A percentile compares a stretch with the other conserved stretches of the same genome.
phyloP scores from a whole-genome alignment of 1,284 basidiomycete species.

The Sporisorium reilianum region DNA sequence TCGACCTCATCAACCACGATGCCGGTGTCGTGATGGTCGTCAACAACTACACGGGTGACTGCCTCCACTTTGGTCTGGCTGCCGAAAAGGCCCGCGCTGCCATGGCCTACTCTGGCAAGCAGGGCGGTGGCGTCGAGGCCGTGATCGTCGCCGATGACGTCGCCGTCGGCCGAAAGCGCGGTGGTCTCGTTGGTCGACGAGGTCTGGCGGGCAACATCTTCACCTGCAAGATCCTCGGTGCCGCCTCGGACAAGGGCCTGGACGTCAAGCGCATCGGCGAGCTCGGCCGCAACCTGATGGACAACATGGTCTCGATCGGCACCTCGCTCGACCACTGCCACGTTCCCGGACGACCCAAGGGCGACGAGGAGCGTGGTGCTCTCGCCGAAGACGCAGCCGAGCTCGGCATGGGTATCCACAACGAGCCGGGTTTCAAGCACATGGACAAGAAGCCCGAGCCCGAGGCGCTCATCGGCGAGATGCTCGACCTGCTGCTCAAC shows the following conservation, averaged over 20 bases:
- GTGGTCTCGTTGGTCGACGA: conserved; percentile 72
- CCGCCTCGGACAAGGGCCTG: conserved; percentile 61
- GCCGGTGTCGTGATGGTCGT: conserved; percentile 69
- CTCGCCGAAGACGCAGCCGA: conserved; percentile 71
- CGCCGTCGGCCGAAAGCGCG: conserved; percentile 71
- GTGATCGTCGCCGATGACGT: conserved; percentile 73
- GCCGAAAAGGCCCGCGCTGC: conserved; percentile 67
- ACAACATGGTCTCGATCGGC: conserved; percentile 73
- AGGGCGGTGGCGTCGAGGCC: conserved; percentile 71
- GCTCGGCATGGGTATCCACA: conserved; percentile 75
- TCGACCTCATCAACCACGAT: conserved; percentile 71
- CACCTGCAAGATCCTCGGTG: conserved; percentile 67
- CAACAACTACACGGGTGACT: conserved; percentile 72
- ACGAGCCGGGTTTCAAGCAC: conserved; percentile 74
- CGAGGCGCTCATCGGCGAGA: conserved; percentile 58
- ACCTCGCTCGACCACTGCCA: conserved; percentile 75
- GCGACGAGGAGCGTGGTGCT: conserved; percentile 61
- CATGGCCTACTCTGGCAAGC: conserved; percentile 55
- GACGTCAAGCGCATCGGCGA: conserved; percentile 61
- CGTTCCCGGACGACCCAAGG: conserved; percentile 72
- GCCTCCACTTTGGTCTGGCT: conserved; percentile 72
- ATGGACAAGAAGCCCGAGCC: conserved; percentile 63
- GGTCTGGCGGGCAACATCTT: conserved; percentile 71
- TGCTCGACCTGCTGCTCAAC: conserved; percentile 66
- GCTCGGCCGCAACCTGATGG: conserved; percentile 75